A percentile compares a stretch with the other conserved stretches of the same genome.
These are phyloP conservation scores for Tremellales sp. DNA, from an alignment of 1,284 basidiomycete genomes.

Conservation along the genomic window DNA sequence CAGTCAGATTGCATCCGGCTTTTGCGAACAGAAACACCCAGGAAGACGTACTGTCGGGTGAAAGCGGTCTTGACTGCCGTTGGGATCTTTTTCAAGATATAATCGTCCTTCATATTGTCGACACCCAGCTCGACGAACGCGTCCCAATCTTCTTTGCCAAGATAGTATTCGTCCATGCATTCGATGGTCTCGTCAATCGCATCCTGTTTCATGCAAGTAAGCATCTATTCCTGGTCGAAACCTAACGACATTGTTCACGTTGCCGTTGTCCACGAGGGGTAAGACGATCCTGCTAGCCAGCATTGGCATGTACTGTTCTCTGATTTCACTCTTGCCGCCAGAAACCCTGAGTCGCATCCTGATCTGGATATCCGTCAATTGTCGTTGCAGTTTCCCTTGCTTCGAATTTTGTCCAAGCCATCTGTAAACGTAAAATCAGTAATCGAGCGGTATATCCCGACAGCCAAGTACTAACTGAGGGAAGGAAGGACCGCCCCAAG, in stretches of 20 bases:
- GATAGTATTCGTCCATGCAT: conserved; percentile 89
- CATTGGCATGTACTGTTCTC: conserved; percentile 84
- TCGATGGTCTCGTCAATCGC: conserved; percentile 77
- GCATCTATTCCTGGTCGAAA: not conserved
- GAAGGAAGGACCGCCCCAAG: conserved; percentile 69
- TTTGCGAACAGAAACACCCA: not conserved
- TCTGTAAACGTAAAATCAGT: conserved; percentile 49
- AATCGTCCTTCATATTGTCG: conserved; percentile 68
- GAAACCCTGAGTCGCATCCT: conserved; percentile 92
- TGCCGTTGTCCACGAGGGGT: conserved; percentile 62
- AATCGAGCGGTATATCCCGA: no score
- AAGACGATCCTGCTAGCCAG: conserved; percentile 73
- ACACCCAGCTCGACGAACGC: conserved; percentile 89
- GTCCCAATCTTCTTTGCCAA: conserved; percentile 94
- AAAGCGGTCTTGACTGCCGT: conserved; percentile 76
- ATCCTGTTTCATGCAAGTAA: conserved; percentile 52
- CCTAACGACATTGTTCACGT: conserved; percentile 29
- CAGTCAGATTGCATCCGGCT: not conserved
- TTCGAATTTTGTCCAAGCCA: conserved; percentile 99
- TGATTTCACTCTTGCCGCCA: conserved; percentile 80
- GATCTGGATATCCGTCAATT: conserved; percentile 85
- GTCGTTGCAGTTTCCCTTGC: conserved; percentile 72
- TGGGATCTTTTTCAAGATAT: conserved; percentile 77
- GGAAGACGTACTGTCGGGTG: conserved; percentile 67
- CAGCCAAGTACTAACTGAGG: conserved; percentile 61